Conservation (phyloP, 306 rosid species). For the Cucurbita moschata region DNA sequence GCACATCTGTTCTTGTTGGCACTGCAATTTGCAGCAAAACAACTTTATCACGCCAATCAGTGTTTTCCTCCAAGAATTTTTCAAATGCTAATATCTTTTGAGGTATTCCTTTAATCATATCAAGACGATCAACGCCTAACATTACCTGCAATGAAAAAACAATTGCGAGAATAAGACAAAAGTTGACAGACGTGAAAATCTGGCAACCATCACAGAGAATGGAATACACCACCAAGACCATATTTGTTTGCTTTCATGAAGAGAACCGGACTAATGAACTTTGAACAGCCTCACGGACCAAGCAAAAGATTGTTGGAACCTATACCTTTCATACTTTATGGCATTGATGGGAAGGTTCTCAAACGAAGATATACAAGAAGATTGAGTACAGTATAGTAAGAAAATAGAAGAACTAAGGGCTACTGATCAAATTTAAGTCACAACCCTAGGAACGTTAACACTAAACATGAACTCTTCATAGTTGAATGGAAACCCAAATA, state of each 20-base stretch:
- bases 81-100: constrained; percentile 88
- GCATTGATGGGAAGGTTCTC: not conserved
- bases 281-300: not conserved
- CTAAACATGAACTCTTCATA: not conserved
- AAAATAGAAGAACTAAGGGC: not conserved
- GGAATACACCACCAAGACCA: not conserved
- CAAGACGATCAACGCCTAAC: constrained; percentile 93
- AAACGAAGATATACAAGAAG: not conserved
- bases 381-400: not conserved
- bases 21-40: constrained; percentile 92
- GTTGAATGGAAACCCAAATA: not conserved
- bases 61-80: constrained; percentile 74
- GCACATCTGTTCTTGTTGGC: constrained; percentile 92
- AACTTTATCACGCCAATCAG: constrained; percentile 60
- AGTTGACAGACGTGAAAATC: not conserved
- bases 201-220: not conserved
- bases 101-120: constrained; percentile 93
- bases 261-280: not conserved
- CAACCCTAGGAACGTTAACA: not conserved
- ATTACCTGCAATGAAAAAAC: constrained; percentile 47
- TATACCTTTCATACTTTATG: not conserved
- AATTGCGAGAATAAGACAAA: constrained; percentile 2
- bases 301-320: not conserved
- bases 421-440: not conserved
- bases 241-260: not conserved